Evolutionary conservation across 2,329 filamentous ascomycete species (phyloP).

Genomic region (Stylonectria norvegica): DNA sequence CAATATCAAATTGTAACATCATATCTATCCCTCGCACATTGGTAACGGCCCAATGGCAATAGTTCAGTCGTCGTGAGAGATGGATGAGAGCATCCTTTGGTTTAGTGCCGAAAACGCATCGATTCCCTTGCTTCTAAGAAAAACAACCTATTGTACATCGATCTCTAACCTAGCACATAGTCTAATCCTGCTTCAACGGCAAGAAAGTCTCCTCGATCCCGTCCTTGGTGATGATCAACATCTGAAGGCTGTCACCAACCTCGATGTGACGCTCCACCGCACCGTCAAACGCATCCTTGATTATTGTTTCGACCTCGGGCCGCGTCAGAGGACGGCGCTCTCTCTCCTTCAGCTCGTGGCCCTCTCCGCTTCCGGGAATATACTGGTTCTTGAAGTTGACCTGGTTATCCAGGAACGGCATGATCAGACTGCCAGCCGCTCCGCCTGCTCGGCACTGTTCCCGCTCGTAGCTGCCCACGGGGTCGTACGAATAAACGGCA

Average conservation of each 20-base stretch:
- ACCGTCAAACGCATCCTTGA: slow-evolving; percentile 96
- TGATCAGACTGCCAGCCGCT: slow-evolving; percentile 89
- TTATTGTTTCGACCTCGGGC: slow-evolving; percentile 75
- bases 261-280: slow-evolving; percentile 98
- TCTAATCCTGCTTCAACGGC: slow-evolving; percentile 85
- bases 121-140: slow-evolving; percentile 25
- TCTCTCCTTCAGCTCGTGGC: slow-evolving; percentile 74
- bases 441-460: slow-evolving; percentile 94
- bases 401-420: slow-evolving; percentile 99
- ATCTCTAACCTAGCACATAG: slow-evolving; percentile 8
- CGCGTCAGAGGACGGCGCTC: slow-evolving; percentile 67
- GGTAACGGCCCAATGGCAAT: too few relatives aligned
- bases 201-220: slow-evolving; percentile 84
- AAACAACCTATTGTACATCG: slow-evolving; percentile 32
- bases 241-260: slow-evolving; percentile 93
- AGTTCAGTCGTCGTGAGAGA: too few relatives aligned
- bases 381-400: slow-evolving; percentile 99
- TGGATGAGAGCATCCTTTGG: too few relatives aligned
- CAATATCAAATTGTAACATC: too few relatives aligned
- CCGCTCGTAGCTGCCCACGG: slow-evolving; percentile 94
- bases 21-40: too few relatives aligned
- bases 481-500: slow-evolving; percentile 95
- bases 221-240: slow-evolving; percentile 84
- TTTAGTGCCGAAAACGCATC: slow-evolving; percentile 8
- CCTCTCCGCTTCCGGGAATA: slow-evolving; percentile 77